Evolutionary conservation across 2,329 filamentous ascomycete genomes (phyloP), one percentile per base, ranked within the genome.

Genomic region (Phaeosphaeria sp.): DNA sequence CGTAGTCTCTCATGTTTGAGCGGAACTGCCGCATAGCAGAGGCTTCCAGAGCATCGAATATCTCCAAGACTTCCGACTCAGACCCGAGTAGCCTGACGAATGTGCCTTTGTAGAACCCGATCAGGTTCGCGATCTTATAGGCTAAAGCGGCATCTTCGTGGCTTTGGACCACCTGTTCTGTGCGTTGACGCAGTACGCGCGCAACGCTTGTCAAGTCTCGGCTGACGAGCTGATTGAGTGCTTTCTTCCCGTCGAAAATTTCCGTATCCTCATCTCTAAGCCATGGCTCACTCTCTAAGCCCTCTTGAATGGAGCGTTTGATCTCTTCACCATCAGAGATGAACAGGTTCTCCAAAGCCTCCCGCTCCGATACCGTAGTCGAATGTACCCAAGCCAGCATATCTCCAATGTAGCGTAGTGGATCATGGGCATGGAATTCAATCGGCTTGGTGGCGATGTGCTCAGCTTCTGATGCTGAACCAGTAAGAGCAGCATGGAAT

Each of bases 301-400:
- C 92, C 44, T 89, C 88, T 71, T 92, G 87, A 23, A 97, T 89
- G 0, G 90, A 92, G 63, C 88, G 91, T 23, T 90, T 90, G 55
- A 98, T 91, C 69, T 96, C 92, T 61, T 95, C 91, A 1, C 91
- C 93, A 61, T 97, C 93, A 0, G 90, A 90, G 43, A 97, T 89
- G 72, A 99, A 99, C 0, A 99, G 82, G 1, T 92, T 88, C 75
- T 98, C 94, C 6, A 99, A 83, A 0, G 93, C 93, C 77, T 99
- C 95, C 52, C 91, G 87, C 77, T 99, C 95, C 30, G 94, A 96
- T 0, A 99, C 95, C 0, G 94, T 90, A 2, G 93, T 91, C 0
- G 95, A 97, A 75, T 99, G 95, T 6, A 90, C 88, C 95, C 95
- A 99, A 5, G 95, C 95, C 15, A 99, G 84, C 93, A 99, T 99